These are phyloP conservation scores for carrot (Daucus carota) DNA, from an alignment of 129 eudicot genomes.

Conservation along the genomic window DH1_v3.0 NC_030381.2:53729501-53730000, in stretches of 20 bases:
- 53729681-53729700: constrained; percentile 89
- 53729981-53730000: constrained; percentile 83
- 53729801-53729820: constrained; percentile 87
- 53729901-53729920: constrained; percentile 42
- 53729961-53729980: constrained; percentile 85
- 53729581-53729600: not conserved
- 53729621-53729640: not conserved
- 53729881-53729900: constrained; percentile 11
- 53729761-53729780: constrained; percentile 88
- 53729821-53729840: constrained; percentile 99
- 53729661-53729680: constrained; percentile 56
- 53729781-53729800: constrained; percentile 84
- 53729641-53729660: constrained; percentile 12
- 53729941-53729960: constrained; percentile 97
- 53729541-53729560: no score
- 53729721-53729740: constrained; percentile 98
- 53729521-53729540: no score
- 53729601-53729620: not conserved
- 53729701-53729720: constrained; percentile 93
- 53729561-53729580: no score
- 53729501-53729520: no score
- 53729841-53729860: constrained; percentile 11
- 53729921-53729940: constrained; percentile 98
- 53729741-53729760: constrained; percentile 94
- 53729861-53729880: not conserved